Percentiles rank a stretch among this genome's conserved stretches.
Evolutionary conservation across 225 moss, liverwort and hornwort species (phyloP).

Genomic region (Physcomitrium patens): DNA sequence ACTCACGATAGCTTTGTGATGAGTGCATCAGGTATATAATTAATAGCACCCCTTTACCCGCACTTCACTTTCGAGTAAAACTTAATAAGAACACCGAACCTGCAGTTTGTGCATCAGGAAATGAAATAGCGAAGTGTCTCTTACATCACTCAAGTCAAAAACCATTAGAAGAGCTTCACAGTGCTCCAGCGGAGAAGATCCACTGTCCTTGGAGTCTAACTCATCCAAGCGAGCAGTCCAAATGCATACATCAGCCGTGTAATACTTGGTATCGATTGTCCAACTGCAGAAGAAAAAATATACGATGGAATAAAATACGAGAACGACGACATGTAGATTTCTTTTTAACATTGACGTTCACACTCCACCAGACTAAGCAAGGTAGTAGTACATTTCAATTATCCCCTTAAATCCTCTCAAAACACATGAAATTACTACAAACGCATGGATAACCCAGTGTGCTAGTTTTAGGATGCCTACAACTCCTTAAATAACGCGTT

Average conservation of each 20-base stretch:
- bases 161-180: conserved; percentile 94
- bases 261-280: conserved; percentile 94
- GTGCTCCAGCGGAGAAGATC: conserved; percentile 48
- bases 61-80: conserved; percentile 11
- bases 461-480: background rate
- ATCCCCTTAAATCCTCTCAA: background rate
- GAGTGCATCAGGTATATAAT: background rate
- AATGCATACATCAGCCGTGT: conserved; percentile 85
- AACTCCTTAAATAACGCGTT: background rate
- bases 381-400: background rate
- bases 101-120: conserved; percentile 8
- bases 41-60: background rate
- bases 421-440: background rate
- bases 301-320: conserved; percentile 8
- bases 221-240: conserved; percentile 67
- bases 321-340: background rate
- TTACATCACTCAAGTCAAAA: conserved; percentile 90
- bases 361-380: background rate
- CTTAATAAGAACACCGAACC: background rate
- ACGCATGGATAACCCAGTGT: background rate
- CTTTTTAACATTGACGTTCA: background rate
- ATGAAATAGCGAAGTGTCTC: conserved; percentile 28
- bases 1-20: background rate
- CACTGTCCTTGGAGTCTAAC: conserved; percentile 37
- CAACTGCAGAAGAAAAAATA: conserved; percentile 65